Conservation (phyloP, 768 basidiomycete species). For the Naematelia aurantialba region DNA sequence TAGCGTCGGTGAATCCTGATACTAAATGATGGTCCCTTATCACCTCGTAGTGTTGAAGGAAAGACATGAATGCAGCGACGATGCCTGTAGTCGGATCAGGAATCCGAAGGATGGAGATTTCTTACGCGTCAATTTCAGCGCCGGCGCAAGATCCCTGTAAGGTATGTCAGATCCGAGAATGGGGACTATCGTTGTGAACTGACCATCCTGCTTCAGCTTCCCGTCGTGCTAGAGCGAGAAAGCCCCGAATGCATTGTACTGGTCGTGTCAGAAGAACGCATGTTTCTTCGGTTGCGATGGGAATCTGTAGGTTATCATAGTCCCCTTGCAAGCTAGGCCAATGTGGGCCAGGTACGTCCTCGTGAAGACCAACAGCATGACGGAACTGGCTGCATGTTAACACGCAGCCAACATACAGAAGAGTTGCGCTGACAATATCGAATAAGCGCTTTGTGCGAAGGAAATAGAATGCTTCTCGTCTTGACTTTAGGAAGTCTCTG, state of each 20-base stretch:
- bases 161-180: neutral
- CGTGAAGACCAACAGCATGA: conserved; percentile 21
- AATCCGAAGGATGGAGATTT: neutral
- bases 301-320: neutral
- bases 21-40: conserved; percentile 17
- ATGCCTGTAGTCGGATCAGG: conserved; percentile 20
- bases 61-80: conserved; percentile 32
- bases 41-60: conserved; percentile 26
- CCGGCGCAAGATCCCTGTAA: conserved; percentile 35
- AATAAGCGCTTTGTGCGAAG: conserved; percentile 29
- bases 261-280: conserved; percentile 29
- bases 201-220: conserved; percentile 30
- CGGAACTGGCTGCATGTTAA: conserved; percentile 17
- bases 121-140: conserved; percentile 30
- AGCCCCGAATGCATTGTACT: conserved; percentile 29
- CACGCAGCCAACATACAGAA: neutral
- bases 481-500: conserved; percentile 32
- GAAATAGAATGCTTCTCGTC: conserved; percentile 27
- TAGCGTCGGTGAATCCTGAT: conserved; percentile 8
- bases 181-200: neutral
- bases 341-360: conserved; percentile 18
- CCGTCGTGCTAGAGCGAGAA: conserved; percentile 35
- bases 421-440: conserved; percentile 15
- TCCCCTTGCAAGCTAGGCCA: conserved; percentile 19
- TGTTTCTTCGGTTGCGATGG: conserved; percentile 11